Conservation (phyloP, 1,284 basidiomycete genomes). For the Inonotus obliquus region DNA sequence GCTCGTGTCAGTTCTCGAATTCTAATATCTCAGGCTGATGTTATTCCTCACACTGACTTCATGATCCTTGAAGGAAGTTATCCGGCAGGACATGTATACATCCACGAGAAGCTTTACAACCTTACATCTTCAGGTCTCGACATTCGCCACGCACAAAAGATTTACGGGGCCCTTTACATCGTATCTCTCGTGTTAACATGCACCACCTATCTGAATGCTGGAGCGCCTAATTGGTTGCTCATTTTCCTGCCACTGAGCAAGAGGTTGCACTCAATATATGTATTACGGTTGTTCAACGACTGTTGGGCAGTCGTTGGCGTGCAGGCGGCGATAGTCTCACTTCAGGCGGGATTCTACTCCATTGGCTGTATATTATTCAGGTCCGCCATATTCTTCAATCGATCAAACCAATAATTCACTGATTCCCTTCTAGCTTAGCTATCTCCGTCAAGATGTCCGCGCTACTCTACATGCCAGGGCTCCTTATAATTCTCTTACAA, state of each 20-base stretch:
- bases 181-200: slow-evolving; percentile 59
- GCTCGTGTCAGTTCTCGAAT: slow-evolving; percentile 65
- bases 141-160: slow-evolving; percentile 68
- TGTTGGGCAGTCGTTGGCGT: slow-evolving; percentile 74
- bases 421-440: slow-evolving; percentile 53
- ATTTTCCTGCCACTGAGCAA: slow-evolving; percentile 84
- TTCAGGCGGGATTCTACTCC: slow-evolving; percentile 54
- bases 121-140: slow-evolving; percentile 62
- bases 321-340: slow-evolving; percentile 58
- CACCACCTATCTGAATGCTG: slow-evolving; percentile 63
- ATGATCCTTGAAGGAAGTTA: slow-evolving; percentile 53
- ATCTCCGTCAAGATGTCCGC: slow-evolving; percentile 96
- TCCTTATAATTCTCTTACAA: slow-evolving; percentile 78
- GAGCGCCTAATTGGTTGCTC: slow-evolving; percentile 76
- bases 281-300: slow-evolving; percentile 94
- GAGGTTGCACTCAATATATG: slow-evolving; percentile 90
- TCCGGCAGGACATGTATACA: slow-evolving; percentile 88
- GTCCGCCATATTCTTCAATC: slow-evolving; percentile 27
- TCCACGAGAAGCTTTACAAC: slow-evolving; percentile 72
- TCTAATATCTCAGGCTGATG: not conserved
- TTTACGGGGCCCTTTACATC: slow-evolving; percentile 75
- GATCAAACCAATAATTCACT: not conserved
- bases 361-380: slow-evolving; percentile 68
- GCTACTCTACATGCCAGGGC: slow-evolving; percentile 87
- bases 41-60: slow-evolving; percentile 11